Base-by-base conservation (phyloP, 768 basidiomycete genomes). In the Suillus plorans region DNA sequence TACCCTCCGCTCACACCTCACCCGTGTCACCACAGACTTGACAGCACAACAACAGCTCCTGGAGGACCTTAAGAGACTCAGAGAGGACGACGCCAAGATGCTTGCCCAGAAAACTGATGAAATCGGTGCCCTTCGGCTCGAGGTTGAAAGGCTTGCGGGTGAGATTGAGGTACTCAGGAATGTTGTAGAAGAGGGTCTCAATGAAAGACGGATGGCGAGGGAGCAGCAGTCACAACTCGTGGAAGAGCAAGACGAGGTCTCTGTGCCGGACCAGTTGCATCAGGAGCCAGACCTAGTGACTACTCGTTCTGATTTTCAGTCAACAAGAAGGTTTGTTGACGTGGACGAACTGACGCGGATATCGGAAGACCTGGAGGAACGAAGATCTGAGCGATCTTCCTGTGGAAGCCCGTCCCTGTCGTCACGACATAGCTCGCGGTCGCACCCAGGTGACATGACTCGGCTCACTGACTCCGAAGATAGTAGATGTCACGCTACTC, bases 91-190 rank as follows among this genome's bases (percentile, higher is more conserved):
- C 70, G 80, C 81, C 0, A 76, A 77, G 2, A 80, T 85, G 0
- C 71, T 92, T 59, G 75, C 82, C 44, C 84, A 86, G 63, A 91
- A 91, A 73, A 76, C 84, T 28, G 76, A 80, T 5, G 93, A 94
- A 66, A 86, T 96, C 9, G 82, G 85, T 52, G 80, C 81, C 14
- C 82, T 97, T 13, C 82, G 84, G 44, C 80, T 83, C 13, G 92
- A 96, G 70, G 90, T 98, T 8, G 92, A 95, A 69, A 77, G 89
- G 50, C 84, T 97, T 6, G 89, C 86, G 0, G 88, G 88, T 4
- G 95, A 99, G 76, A 92, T 98, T 2, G 90, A 91, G 65, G 89
- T 93, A 3, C 80, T 97, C n/a, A 80, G 91, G 13, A 90, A 88
- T 1, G 90, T 95, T 0, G 92, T 98, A 1, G 92, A 96, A 74